Percentiles rank a stretch among this genome's conserved stretches.
Conservation (phyloP, 2,329 filamentous ascomycete species). For the Passalora sequoiae region DNA sequence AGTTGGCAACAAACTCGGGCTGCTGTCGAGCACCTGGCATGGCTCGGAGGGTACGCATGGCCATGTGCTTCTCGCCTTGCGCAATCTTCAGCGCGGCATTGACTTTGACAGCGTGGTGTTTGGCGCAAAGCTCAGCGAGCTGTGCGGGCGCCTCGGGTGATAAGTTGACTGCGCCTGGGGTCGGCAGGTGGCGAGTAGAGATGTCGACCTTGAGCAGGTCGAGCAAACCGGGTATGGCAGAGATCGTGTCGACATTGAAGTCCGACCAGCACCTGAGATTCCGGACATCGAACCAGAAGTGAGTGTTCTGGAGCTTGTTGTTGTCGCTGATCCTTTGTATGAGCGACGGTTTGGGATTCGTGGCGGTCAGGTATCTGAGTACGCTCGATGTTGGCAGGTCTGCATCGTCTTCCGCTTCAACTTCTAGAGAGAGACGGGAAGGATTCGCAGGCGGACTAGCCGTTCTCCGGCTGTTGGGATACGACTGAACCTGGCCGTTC, state of each 20-base stretch:
- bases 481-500: slow-evolving; percentile 29
- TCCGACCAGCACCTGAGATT: slow-evolving; percentile 77
- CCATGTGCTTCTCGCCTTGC: slow-evolving; percentile 62
- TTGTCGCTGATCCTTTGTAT: slow-evolving; percentile 69
- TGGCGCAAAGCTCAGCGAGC: slow-evolving; percentile 68
- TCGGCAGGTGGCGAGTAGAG: slow-evolving; percentile 56
- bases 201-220: slow-evolving; percentile 62
- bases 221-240: slow-evolving; percentile 66
- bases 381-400: slow-evolving; percentile 59
- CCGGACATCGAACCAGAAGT: slow-evolving; percentile 96
- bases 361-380: slow-evolving; percentile 67
- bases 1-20: slow-evolving; percentile 62
- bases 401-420: slow-evolving; percentile 33
- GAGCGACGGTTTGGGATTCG: slow-evolving; percentile 77
- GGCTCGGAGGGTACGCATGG: slow-evolving; percentile 39
- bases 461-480: slow-evolving; percentile 27
- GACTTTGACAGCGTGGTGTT: slow-evolving; percentile 78
- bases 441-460: slow-evolving; percentile 38
- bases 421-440: slow-evolving; percentile 40
- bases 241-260: slow-evolving; percentile 69
- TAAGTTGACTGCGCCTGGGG: slow-evolving; percentile 55
- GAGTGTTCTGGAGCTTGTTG: slow-evolving; percentile 64
- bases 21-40: slow-evolving; percentile 47
- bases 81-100: slow-evolving; percentile 77
- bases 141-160: slow-evolving; percentile 64